Evolutionary conservation across 257 asterid genomes (phyloP).

Genomic region (Nicotiana benthamiana): DNA sequence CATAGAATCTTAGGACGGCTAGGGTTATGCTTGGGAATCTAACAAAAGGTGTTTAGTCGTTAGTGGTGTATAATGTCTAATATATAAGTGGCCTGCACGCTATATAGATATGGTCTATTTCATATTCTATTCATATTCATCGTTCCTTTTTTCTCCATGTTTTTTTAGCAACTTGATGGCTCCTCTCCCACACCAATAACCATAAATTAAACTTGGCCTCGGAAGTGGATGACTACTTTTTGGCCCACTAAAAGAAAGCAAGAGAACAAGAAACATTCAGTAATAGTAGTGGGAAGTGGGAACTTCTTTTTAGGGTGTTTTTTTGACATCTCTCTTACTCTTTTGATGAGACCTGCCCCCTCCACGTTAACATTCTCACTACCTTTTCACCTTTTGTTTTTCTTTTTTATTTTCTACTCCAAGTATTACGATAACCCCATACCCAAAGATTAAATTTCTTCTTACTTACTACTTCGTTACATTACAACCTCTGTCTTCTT

Average conservation of each 20-base stretch:
- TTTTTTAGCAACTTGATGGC: neutral
- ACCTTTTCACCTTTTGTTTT: constrained; percentile 11
- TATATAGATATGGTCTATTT: constrained; percentile 6
- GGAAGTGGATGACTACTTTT: constrained; percentile 20
- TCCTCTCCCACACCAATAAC: neutral
- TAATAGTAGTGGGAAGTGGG: constrained; percentile 36
- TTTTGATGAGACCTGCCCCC: constrained; percentile 46
- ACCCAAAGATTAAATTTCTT: too few relatives aligned
- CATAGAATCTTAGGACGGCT: constrained; percentile 76
- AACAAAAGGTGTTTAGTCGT: constrained; percentile 39
- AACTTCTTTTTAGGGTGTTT: constrained; percentile 54
- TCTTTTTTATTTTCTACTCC: neutral
- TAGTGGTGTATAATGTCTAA: constrained; percentile 25
- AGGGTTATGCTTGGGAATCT: constrained; percentile 44
- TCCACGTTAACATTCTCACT: constrained; percentile 35
- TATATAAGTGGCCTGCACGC: constrained; percentile 35
- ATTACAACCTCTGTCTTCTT: neutral
- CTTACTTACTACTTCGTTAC: too few relatives aligned
- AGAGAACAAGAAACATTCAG: constrained; percentile 1
- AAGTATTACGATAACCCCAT: too few relatives aligned
- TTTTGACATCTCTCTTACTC: constrained; percentile 28
- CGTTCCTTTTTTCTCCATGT: neutral
- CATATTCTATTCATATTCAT: neutral
- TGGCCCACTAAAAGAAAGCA: constrained; percentile 41
- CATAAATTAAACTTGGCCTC: neutral